phyloP scores from a whole-genome alignment of 2,329 filamentous ascomycete species.

The Paradendryphiella salina region DNA sequence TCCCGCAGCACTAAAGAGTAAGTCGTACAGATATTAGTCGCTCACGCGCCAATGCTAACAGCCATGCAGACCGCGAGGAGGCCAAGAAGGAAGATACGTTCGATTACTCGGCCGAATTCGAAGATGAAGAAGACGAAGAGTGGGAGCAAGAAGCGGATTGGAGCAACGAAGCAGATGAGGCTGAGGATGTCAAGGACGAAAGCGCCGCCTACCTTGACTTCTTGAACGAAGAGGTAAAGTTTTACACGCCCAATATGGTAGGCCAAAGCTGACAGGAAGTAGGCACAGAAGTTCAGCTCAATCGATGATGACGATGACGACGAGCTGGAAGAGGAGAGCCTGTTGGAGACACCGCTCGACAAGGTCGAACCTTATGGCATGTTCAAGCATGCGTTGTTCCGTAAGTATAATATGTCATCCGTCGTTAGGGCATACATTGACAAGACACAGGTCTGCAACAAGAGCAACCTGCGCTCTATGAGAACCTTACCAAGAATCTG shows the following conservation, averaged over 20 bases:
- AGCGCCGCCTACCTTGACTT: conserved; percentile 95
- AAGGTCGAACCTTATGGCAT: conserved; percentile 92
- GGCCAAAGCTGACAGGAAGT: conserved; percentile 32
- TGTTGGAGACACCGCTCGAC: conserved; percentile 92
- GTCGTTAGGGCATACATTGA: conserved; percentile 14
- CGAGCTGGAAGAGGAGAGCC: conserved; percentile 85
- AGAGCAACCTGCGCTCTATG: conserved; percentile 87
- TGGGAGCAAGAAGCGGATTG: conserved; percentile 78
- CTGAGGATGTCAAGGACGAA: conserved; percentile 77
- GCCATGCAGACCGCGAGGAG: conserved; percentile 74
- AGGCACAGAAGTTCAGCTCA: conserved; percentile 82
- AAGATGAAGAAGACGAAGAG: conserved; percentile 75
- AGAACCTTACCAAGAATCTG: conserved; percentile 75
- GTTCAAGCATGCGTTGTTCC: conserved; percentile 79
- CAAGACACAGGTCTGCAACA: conserved; percentile 74
- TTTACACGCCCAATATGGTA: not conserved
- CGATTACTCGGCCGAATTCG: conserved; percentile 72
- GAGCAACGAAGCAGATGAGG: conserved; percentile 67
- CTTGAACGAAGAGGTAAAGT: conserved; percentile 79
- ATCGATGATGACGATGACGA: conserved; percentile 76
- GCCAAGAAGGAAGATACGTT: conserved; percentile 84
- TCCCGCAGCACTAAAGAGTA: conserved; percentile 82
- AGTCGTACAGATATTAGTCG: conserved; percentile 36
- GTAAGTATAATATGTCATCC: conserved; percentile 59
- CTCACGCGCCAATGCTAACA: conserved; percentile 29